Evolutionary conservation across 2,329 filamentous ascomycete genomes (phyloP).

Genomic region (Nectriaceae sp.): DNA sequence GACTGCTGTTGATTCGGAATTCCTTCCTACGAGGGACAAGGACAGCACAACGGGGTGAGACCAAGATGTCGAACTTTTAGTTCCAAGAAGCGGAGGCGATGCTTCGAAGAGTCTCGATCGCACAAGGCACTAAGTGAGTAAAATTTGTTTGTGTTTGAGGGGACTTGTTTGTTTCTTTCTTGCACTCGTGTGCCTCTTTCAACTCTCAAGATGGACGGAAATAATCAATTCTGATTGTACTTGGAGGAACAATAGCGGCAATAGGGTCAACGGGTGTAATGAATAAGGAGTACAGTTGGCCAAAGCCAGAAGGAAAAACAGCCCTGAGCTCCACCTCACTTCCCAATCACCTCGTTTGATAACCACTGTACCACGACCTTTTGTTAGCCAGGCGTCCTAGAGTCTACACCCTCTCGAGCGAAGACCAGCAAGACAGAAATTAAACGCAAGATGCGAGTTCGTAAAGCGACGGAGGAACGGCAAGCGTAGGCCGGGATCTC

Average conservation of each 20-base stretch:
- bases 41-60: slow-evolving; percentile 24
- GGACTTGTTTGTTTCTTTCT: slow-evolving; percentile 34
- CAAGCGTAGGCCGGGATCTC: neutral
- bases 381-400: slow-evolving; percentile 31
- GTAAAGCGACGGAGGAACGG: slow-evolving; percentile 9
- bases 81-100: slow-evolving; percentile 16
- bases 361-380: slow-evolving; percentile 34
- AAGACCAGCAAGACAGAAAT: slow-evolving; percentile 20
- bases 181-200: slow-evolving; percentile 41
- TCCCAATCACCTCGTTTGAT: slow-evolving; percentile 35
- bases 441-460: slow-evolving; percentile 5
- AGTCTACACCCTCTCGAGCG: slow-evolving; percentile 24
- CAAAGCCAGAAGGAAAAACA: slow-evolving; percentile 36
- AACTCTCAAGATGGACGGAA: slow-evolving; percentile 39
- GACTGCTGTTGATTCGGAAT: slow-evolving; percentile 38
- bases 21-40: slow-evolving; percentile 30
- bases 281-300: slow-evolving; percentile 45
- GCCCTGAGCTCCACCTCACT: slow-evolving; percentile 40
- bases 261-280: slow-evolving; percentile 37
- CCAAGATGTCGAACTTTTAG: slow-evolving; percentile 23
- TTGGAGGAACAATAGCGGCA: slow-evolving; percentile 37
- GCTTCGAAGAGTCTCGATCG: slow-evolving; percentile 21
- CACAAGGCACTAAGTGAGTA: slow-evolving; percentile 37
- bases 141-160: slow-evolving; percentile 27
- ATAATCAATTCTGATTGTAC: slow-evolving; percentile 58